Conservation (phyloP, 768 basidiomycete species). For the Sporobolomyces pararoseus region DNA sequence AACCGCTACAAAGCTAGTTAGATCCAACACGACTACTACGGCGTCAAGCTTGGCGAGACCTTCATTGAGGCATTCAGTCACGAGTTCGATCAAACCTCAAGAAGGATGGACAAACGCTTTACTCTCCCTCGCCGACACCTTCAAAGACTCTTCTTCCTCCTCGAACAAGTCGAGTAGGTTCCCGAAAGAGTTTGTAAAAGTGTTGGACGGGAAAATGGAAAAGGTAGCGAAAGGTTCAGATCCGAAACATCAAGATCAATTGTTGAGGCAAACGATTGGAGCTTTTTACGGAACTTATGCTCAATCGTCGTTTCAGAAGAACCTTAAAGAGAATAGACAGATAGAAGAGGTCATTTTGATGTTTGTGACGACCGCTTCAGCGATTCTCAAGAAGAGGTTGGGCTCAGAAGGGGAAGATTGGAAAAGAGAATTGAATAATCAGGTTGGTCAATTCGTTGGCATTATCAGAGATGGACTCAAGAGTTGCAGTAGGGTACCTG, state of each 20-base stretch:
- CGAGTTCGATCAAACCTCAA: constrained; percentile 14
- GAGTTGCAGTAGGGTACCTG: constrained; percentile 55
- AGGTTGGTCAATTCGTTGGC: constrained; percentile 81
- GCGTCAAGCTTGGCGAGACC: constrained; percentile 11
- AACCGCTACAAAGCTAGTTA: not conserved
- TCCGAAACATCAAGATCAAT: constrained; percentile 60
- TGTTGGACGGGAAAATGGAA: constrained; percentile 81
- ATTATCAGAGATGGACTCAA: constrained; percentile 73
- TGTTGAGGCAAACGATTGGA: constrained; percentile 82
- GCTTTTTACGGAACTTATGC: constrained; percentile 88
- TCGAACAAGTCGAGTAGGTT: constrained; percentile 52
- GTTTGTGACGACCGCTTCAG: constrained; percentile 87
- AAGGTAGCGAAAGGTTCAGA: constrained; percentile 92
- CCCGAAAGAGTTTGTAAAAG: constrained; percentile 88
- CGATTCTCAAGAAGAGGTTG: constrained; percentile 72
- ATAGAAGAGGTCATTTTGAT: constrained; percentile 95
- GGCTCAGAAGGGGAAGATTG: constrained; percentile 68
- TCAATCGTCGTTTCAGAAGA: constrained; percentile 74
- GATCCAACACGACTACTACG: constrained; percentile 7
- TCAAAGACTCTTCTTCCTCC: constrained; percentile 29
- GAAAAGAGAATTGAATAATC: constrained; percentile 88
- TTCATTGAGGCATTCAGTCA: not conserved
- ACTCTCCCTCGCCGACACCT: constrained; percentile 34
- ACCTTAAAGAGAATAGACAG: constrained; percentile 94
- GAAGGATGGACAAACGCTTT: constrained; percentile 39